Evolutionary conservation across 192 early-diverging fungal genomes (phyloP), one percentile per base, ranked within the genome.

Genomic region (Dissophora globulifera): DNA sequence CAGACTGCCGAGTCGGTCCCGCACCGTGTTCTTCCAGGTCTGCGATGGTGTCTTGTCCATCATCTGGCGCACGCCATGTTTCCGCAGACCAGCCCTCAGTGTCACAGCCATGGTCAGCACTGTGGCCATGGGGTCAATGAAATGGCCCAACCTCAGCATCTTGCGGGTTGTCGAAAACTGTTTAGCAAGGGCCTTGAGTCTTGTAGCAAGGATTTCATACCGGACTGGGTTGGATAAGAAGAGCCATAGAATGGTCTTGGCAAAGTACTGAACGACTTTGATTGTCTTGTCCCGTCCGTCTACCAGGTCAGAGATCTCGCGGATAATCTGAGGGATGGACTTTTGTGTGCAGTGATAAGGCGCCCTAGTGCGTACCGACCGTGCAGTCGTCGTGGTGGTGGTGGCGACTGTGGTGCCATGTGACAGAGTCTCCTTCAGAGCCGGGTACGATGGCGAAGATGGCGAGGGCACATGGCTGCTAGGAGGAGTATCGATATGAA

Each of bases 281-380:
- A 95, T 80, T 16, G 86, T 81, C 70, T 95, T 95, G 82, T 95
- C 94, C 16, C 94, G 85, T 30, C 94, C 94, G 58, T 95, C 94
- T 50, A 90, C 85, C 19, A 90, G 67, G 22, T 85, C 81, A 10
- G 93, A 81, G 16, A 92, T 69, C 54, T 86, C 86, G 30, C 87
- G 84, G 22, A 93, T 74, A 42, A 89, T 65, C 50, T 76, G 72
- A 12, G 52, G 16, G 30, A 59, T 22, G 0, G 63, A 62, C 31
- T 76, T 76, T n/a, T 51, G 43, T 0, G 52, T 56, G 43, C 62
- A 65, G 41, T 59, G 62, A 9, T 58, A 58, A 42, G 71, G 48
- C 2, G 62, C 50, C 33, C 32, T 30, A 22, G 29, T 56, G 10
- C 30, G 40, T 46, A 27, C 23, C 13, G 22, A 3, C 23, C 50